Evolutionary conservation across 2,329 filamentous ascomycete species (phyloP).

Genomic region (Talaromyces atroroseus): DNA sequence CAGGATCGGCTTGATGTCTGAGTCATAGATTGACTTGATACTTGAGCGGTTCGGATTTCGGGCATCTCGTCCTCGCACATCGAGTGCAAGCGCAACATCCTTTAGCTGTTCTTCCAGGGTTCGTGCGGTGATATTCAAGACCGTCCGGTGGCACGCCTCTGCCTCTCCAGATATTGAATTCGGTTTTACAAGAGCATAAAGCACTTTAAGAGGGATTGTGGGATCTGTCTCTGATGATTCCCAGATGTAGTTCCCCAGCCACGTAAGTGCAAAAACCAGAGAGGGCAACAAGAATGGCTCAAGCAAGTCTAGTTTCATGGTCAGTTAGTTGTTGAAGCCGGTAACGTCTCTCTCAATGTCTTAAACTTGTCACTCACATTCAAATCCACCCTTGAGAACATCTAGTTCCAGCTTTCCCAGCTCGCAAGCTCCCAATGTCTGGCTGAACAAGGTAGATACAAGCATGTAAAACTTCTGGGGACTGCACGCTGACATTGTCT

Average conservation of each 20-base stretch:
- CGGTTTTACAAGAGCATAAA: constrained; percentile 53
- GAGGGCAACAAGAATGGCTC: constrained; percentile 61
- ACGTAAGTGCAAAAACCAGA: constrained; percentile 53
- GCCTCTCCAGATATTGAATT: constrained; percentile 55
- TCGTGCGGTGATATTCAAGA: constrained; percentile 52
- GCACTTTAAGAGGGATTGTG: constrained; percentile 50
- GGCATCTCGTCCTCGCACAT: constrained; percentile 44
- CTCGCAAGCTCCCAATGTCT: constrained; percentile 55
- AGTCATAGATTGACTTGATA: neutral
- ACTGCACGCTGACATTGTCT: constrained; percentile 59
- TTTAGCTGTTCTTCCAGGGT: constrained; percentile 49
- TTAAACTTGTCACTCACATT: constrained; percentile 48
- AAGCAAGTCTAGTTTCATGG: constrained; percentile 46
- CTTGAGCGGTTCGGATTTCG: constrained; percentile 20
- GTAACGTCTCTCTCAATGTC: constrained; percentile 55
- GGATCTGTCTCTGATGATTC: constrained; percentile 43
- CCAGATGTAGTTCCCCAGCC: constrained; percentile 55
- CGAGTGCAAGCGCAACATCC: constrained; percentile 20
- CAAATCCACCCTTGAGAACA: constrained; percentile 56
- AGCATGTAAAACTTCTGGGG: constrained; percentile 61
- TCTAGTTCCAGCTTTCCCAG: constrained; percentile 51
- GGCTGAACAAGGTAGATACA: constrained; percentile 57
- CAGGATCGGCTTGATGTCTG: constrained; percentile 49
- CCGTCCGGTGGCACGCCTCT: constrained; percentile 55
- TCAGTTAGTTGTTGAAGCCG: constrained; percentile 20